Percentiles rank a stretch among this genome's conserved stretches.
phyloP scores from a whole-genome alignment of 176 grass and related monocot species.

The Oryza glaberrima region DNA sequence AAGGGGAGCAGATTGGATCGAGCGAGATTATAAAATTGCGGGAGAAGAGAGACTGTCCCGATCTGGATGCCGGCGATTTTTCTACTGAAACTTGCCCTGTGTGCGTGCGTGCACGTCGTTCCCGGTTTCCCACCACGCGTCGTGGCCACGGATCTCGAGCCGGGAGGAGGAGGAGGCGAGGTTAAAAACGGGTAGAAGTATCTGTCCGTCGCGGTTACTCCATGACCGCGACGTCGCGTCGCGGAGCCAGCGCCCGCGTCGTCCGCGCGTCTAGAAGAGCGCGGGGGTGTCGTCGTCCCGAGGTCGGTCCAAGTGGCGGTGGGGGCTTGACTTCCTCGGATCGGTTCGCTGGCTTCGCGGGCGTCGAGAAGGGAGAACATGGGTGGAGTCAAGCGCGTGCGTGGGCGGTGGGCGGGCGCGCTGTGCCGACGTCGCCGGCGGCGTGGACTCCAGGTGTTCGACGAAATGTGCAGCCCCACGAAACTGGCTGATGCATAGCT shows the following conservation, averaged over 20 bases:
- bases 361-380: slow-evolving; percentile 32
- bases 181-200: neutral
- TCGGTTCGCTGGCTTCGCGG: neutral
- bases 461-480: neutral
- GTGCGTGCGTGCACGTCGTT: neutral
- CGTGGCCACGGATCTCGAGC: neutral
- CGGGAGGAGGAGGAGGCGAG: neutral
- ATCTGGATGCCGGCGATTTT: slow-evolving; percentile 15
- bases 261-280: neutral
- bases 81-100: neutral
- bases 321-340: neutral
- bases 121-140: neutral
- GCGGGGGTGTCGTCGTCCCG: neutral
- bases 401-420: neutral
- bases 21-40: neutral
- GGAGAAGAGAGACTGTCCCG: neutral
- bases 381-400: neutral
- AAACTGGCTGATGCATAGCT: neutral
- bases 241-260: neutral
- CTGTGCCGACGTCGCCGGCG: neutral
- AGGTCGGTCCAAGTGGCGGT: neutral
- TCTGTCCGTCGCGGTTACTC: neutral
- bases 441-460: neutral
- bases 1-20: slow-evolving; percentile 29
- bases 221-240: neutral